Conservation (phyloP, 1,139 yeast species). For the Zhuliangozyma blackwelliae region DNA sequence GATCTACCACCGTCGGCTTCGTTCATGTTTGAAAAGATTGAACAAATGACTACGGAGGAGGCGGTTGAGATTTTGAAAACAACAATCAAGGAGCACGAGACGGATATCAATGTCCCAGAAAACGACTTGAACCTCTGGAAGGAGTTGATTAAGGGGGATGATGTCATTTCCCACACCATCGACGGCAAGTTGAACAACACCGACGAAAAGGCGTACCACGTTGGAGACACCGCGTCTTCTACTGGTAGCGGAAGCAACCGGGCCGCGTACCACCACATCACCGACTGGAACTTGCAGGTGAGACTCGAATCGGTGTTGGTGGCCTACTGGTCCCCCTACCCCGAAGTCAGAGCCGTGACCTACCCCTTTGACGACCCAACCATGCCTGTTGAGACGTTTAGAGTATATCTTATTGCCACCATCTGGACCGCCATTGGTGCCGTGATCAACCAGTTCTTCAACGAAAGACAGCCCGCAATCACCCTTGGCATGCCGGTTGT, state of each 20-base stretch:
- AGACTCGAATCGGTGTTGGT: constrained; percentile 44
- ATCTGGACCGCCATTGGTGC: constrained; percentile 53
- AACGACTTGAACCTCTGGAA: constrained; percentile 2
- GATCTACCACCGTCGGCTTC: constrained; percentile 24
- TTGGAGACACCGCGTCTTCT: neutral
- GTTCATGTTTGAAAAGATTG: constrained; percentile 29
- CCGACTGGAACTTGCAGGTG: constrained; percentile 26
- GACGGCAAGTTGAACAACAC: neutral
- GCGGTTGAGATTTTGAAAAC: constrained; percentile 18
- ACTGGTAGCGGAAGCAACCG: neutral
- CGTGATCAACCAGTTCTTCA: constrained; percentile 55
- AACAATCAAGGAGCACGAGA: constrained; percentile 15
- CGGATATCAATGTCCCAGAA: constrained; percentile 20
- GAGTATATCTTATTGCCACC: constrained; percentile 51
- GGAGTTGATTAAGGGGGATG: neutral
- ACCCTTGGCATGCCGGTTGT: constrained; percentile 34
- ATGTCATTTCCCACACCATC: neutral
- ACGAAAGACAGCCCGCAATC: constrained; percentile 54
- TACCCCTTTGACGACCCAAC: constrained; percentile 50
- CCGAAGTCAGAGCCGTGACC: constrained; percentile 59
- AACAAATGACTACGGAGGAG: constrained; percentile 17
- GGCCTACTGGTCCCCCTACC: constrained; percentile 56
- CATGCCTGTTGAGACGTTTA: constrained; percentile 50
- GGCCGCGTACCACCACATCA: constrained; percentile 14
- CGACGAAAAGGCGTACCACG: constrained; percentile 1